Percentiles rank a stretch among this genome's conserved stretches.
Evolutionary conservation across 2,329 filamentous ascomycete species (phyloP).

Genomic region (Ophiobolus disseminans): DNA sequence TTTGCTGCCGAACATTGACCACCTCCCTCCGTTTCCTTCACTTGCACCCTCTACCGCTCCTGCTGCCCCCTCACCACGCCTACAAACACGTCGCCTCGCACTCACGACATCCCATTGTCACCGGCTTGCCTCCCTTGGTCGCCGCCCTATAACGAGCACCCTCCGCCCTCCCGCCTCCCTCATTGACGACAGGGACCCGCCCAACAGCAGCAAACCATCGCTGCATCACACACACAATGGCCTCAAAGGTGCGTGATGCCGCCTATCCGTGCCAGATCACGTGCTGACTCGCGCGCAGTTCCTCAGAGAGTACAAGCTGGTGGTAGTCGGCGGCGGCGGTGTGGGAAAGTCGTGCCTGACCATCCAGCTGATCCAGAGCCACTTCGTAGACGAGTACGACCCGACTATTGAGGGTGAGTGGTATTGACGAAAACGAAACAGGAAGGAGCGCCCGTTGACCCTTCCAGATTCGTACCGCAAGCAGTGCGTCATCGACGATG

Average conservation of each 20-base stretch:
- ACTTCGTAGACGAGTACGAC: slow-evolving; percentile 99
- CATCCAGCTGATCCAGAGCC: slow-evolving; percentile 80
- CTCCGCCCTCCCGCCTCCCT: slow-evolving; percentile 11
- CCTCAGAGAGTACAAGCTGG: slow-evolving; percentile 65
- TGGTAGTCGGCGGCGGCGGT: slow-evolving; percentile 96
- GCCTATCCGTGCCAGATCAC: slow-evolving; percentile 4
- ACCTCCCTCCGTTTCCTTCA: slow-evolving; percentile 18
- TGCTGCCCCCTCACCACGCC: slow-evolving; percentile 7
- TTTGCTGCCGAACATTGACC: slow-evolving; percentile 30
- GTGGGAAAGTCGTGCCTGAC: slow-evolving; percentile 99
- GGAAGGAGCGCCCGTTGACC: background rate
- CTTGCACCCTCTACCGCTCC: slow-evolving; percentile 8
- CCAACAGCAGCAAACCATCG: slow-evolving; percentile 11
- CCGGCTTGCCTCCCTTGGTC: slow-evolving; percentile 14
- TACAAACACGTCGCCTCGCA: background rate
- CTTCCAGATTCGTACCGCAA: slow-evolving; percentile 96
- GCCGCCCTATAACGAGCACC: slow-evolving; percentile 8
- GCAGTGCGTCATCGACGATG: slow-evolving; percentile 98
- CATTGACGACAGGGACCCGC: background rate
- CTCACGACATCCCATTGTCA: slow-evolving; percentile 6
- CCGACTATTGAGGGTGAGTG: slow-evolving; percentile 94
- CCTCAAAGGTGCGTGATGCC: slow-evolving; percentile 44
- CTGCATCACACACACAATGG: slow-evolving; percentile 37
- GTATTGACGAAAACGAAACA: background rate
- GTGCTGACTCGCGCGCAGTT: slow-evolving; percentile 51